These are phyloP conservation scores for Phyllosticta citrichinensis DNA, from an alignment of 2,329 filamentous ascomycete genomes.

Conservation along the genomic window DNA sequence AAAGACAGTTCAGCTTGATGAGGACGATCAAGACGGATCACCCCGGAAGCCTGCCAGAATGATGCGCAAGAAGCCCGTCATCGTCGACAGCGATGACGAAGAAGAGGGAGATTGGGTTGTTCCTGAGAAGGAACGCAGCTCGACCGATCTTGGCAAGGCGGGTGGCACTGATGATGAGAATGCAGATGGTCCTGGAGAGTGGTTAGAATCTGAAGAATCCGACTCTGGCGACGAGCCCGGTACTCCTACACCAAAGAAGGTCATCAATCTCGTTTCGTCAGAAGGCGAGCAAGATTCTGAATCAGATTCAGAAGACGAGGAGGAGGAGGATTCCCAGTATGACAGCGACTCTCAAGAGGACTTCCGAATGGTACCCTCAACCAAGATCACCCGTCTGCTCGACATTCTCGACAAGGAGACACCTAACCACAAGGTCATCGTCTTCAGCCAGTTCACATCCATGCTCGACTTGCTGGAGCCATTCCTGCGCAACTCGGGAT, in stretches of 20 bases:
- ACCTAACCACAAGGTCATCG: conserved; percentile 84
- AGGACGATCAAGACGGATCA: conserved; percentile 26
- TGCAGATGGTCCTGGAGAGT: conserved; percentile 77
- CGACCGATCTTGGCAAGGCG: conserved; percentile 58
- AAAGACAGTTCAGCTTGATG: conserved; percentile 27
- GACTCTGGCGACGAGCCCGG: conserved; percentile 42
- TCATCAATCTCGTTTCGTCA: conserved; percentile 43
- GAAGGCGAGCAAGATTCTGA: conserved; percentile 28
- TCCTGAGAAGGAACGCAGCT: conserved; percentile 52
- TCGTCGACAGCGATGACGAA: conserved; percentile 59
- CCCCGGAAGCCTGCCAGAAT: conserved; percentile 1
- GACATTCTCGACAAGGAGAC: conserved; percentile 71
- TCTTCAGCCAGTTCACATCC: conserved; percentile 96
- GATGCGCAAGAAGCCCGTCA: conserved; percentile 21
- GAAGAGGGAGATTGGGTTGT: conserved; percentile 74
- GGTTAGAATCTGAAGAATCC: conserved; percentile 60
- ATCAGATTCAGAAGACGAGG: conserved; percentile 24
- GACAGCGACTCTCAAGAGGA: conserved; percentile 28
- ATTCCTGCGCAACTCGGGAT: conserved; percentile 64
- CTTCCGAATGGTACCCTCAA: conserved; percentile 55
- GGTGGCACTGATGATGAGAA: conserved; percentile 84
- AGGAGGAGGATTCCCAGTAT: conserved; percentile 24
- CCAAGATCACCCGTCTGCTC: conserved; percentile 83
- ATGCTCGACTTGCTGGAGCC: conserved; percentile 97
- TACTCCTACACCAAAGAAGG: conserved; percentile 31